A percentile compares a stretch with the other conserved stretches of the same genome.
Evolutionary conservation across 2,329 filamentous ascomycete species (phyloP).

Genomic region (Trichoderma sp.): DNA sequence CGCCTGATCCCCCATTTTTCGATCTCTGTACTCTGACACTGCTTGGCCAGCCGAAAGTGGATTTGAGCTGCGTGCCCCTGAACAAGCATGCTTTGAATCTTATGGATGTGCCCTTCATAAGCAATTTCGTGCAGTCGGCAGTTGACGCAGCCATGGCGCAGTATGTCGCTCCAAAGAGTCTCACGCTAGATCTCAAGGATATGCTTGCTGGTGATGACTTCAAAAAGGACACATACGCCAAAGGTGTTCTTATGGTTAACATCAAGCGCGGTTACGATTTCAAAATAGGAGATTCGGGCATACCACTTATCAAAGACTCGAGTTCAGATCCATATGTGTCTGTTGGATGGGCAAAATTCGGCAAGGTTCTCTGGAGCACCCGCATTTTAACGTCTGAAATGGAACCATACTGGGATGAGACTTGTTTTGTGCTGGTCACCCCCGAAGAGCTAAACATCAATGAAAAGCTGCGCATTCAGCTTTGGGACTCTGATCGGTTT

Average conservation of each 20-base stretch:
- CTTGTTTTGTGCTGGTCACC: slow-evolving; percentile 65
- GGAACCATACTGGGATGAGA: slow-evolving; percentile 69
- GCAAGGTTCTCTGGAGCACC: slow-evolving; percentile 59
- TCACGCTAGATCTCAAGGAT: slow-evolving; percentile 71
- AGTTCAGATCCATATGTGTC: slow-evolving; percentile 69
- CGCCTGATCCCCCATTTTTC: slow-evolving; percentile 74
- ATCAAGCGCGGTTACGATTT: slow-evolving; percentile 68
- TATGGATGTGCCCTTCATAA: slow-evolving; percentile 73
- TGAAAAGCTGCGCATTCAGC: slow-evolving; percentile 64
- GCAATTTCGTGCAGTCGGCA: slow-evolving; percentile 70
- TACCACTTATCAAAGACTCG: slow-evolving; percentile 57
- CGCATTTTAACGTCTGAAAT: slow-evolving; percentile 64
- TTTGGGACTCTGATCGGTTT: slow-evolving; percentile 73
- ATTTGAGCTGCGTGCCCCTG: slow-evolving; percentile 67
- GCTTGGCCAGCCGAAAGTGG: slow-evolving; percentile 70
- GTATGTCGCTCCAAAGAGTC: slow-evolving; percentile 72
- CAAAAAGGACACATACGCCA: slow-evolving; percentile 67
- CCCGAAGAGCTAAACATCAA: slow-evolving; percentile 69
- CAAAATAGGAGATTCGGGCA: slow-evolving; percentile 64
- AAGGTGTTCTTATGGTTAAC: slow-evolving; percentile 63
- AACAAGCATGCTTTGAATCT: slow-evolving; percentile 68
- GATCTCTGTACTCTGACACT: slow-evolving; percentile 72
- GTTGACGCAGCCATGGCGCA: slow-evolving; percentile 71
- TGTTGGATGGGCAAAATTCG: slow-evolving; percentile 75
- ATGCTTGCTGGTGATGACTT: slow-evolving; percentile 77